phyloP scores from a whole-genome alignment of 495 filamentous ascomycete species.

The Aspergillus hancockii region DNA sequence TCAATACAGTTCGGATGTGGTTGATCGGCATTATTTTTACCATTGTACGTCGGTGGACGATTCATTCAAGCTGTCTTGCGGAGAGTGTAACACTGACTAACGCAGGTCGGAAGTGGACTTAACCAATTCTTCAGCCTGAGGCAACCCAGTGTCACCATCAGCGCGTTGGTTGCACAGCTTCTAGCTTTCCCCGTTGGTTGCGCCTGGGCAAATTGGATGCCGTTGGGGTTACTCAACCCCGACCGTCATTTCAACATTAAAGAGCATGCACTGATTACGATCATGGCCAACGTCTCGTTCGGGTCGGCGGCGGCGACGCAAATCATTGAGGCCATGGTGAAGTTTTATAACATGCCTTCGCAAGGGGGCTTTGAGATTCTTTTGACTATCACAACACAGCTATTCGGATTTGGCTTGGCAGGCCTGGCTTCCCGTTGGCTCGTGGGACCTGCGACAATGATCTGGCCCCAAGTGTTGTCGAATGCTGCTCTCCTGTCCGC shows the following conservation, averaged over 20 bases:
- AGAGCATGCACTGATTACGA: conserved; percentile 74
- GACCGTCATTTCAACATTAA: conserved; percentile 78
- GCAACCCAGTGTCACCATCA: conserved; percentile 60
- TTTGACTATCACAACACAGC: conserved; percentile 68
- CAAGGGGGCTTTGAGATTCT: conserved; percentile 69
- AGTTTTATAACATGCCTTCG: conserved; percentile 70
- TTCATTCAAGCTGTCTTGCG: background rate
- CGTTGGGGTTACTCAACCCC: conserved; percentile 60
- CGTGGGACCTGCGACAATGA: conserved; percentile 79
- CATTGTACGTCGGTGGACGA: conserved; percentile 36
- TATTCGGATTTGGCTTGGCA: conserved; percentile 73
- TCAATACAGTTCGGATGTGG: conserved; percentile 74
- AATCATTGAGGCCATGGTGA: conserved; percentile 63
- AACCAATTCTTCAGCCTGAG: conserved; percentile 73
- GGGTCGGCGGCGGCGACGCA: conserved; percentile 71
- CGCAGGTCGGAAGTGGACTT: conserved; percentile 60
- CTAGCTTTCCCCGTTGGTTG: conserved; percentile 71
- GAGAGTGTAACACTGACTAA: background rate
- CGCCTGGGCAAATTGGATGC: conserved; percentile 57
- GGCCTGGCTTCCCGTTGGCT: conserved; percentile 60
- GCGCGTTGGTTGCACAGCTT: conserved; percentile 68
- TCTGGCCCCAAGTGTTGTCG: conserved; percentile 88
- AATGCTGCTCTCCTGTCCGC: conserved; percentile 86
- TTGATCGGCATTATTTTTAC: conserved; percentile 67
- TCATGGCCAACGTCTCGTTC: conserved; percentile 66